A percentile compares a stretch with the other conserved stretches of the same genome.
These are phyloP conservation scores for Phytophthora kernoviae DNA, from an alignment of 352 stramenopile species.

Conservation along the genomic window DNA sequence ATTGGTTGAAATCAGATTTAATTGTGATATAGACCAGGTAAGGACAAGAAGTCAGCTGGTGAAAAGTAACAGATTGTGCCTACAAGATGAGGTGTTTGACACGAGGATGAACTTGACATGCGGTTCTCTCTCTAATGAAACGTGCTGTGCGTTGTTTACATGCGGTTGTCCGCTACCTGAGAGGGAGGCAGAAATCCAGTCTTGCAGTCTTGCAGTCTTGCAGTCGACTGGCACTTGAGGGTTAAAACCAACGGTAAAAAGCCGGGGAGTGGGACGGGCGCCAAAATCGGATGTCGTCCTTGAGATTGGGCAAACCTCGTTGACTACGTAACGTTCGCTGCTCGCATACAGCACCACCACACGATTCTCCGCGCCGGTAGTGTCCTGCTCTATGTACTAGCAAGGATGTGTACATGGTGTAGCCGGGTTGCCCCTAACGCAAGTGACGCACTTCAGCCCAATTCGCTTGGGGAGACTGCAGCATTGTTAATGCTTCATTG, in stretches of 20 bases:
- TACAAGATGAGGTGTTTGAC: not conserved
- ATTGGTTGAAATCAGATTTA: not conserved
- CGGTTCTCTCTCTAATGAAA: not conserved
- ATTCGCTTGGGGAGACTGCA: no score
- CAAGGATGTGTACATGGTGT: no score
- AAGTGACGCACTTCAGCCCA: no score
- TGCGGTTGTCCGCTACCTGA: no score
- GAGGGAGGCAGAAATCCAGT: not conserved
- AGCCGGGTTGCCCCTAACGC: not conserved
- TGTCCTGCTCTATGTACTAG: not conserved
- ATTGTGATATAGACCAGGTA: not conserved
- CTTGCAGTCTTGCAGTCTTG: no score
- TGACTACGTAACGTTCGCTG: constrained; percentile 19
- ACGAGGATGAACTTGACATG: not conserved
- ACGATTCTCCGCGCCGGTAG: not conserved
- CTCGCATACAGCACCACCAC: constrained; percentile 14
- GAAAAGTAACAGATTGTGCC: no score
- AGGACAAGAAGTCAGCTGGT: no score
- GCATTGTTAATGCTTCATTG: no score
- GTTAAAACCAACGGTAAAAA: not conserved
- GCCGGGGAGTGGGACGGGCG: constrained; percentile 23
- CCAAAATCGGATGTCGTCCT: constrained; percentile 9
- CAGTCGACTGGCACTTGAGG: not conserved
- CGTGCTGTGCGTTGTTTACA: not conserved
- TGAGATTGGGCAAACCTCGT: constrained; percentile 14